Conservation (phyloP, 805 yeast species). For the Clavispora santaluciae region DNA sequence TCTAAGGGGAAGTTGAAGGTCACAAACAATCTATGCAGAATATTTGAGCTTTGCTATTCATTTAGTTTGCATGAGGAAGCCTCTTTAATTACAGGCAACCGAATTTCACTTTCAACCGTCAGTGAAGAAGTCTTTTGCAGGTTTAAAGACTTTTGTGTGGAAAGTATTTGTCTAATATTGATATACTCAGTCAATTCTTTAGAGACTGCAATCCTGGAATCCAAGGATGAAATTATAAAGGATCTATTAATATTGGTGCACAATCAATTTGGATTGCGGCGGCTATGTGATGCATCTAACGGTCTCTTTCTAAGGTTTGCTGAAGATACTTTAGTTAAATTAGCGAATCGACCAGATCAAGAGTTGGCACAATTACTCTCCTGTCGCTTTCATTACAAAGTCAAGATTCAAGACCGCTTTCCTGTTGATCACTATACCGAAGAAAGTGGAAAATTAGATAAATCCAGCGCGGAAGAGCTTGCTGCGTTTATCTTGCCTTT, state of each 20-base stretch:
- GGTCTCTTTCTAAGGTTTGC: constrained; percentile 61
- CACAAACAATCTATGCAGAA: constrained; percentile 20
- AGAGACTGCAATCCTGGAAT: not conserved
- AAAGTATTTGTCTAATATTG: constrained; percentile 32
- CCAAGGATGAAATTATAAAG: constrained; percentile 36
- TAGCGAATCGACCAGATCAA: constrained; percentile 47
- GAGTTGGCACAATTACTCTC: constrained; percentile 73
- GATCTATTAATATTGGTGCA: constrained; percentile 53
- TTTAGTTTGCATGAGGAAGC: constrained; percentile 53
- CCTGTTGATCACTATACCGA: constrained; percentile 62
- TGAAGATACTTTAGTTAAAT: constrained; percentile 47
- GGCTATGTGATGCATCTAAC: constrained; percentile 60
- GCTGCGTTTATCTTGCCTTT: constrained; percentile 50
- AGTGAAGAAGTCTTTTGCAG: constrained; percentile 41
- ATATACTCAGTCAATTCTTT: constrained; percentile 28
- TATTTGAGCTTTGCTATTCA: constrained; percentile 42
- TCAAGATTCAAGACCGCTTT: constrained; percentile 53
- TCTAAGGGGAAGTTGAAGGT: constrained; percentile 4
- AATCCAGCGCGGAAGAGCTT: constrained; percentile 28
- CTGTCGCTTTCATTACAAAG: constrained; percentile 69
- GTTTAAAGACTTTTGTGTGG: constrained; percentile 43
- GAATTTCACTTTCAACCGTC: constrained; percentile 37
- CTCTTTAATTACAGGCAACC: constrained; percentile 30
- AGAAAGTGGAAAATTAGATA: constrained; percentile 23
- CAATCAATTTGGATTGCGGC: constrained; percentile 62